Percentiles rank a stretch among this genome's conserved stretches.
phyloP scores from a whole-genome alignment of 2,329 filamentous ascomycete species.

The Apiospora hydei region DNA sequence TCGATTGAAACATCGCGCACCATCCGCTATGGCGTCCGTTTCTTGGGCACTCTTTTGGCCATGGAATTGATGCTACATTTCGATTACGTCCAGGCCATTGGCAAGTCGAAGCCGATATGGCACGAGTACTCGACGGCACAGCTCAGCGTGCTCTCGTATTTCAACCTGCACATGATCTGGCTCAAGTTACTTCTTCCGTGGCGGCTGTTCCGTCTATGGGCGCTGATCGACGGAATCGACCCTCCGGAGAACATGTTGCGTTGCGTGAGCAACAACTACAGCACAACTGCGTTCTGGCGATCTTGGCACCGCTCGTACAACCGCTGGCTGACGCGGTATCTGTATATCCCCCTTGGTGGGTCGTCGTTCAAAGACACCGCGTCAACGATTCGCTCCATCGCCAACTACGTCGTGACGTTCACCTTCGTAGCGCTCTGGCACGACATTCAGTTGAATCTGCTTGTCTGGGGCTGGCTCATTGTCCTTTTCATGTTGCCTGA shows the following conservation, averaged over 20 bases:
- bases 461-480: constrained; percentile 97
- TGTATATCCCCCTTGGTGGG: constrained; percentile 91
- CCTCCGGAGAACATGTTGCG: constrained; percentile 98
- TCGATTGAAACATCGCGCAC: constrained; percentile 77
- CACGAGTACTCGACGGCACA: constrained; percentile 83
- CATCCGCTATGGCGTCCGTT: constrained; percentile 82
- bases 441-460: constrained; percentile 87
- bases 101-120: constrained; percentile 82
- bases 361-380: constrained; percentile 55
- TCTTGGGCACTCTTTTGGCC: constrained; percentile 77
- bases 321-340: constrained; percentile 91
- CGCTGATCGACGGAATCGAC: constrained; percentile 87
- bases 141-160: constrained; percentile 88
- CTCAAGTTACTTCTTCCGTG: constrained; percentile 95
- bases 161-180: constrained; percentile 98
- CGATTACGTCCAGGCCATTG: constrained; percentile 93
- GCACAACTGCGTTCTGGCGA: constrained; percentile 90
- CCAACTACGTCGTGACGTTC: constrained; percentile 86
- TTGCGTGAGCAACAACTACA: constrained; percentile 95
- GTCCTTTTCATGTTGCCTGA: constrained; percentile 94
- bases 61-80: constrained; percentile 95
- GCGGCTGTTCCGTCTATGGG: constrained; percentile 99
- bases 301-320: constrained; percentile 96
- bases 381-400: constrained; percentile 63
- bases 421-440: constrained; percentile 99